These are phyloP conservation scores for Lantana camara DNA, from an alignment of 257 asterid genomes.

Conservation along the genomic window DNA sequence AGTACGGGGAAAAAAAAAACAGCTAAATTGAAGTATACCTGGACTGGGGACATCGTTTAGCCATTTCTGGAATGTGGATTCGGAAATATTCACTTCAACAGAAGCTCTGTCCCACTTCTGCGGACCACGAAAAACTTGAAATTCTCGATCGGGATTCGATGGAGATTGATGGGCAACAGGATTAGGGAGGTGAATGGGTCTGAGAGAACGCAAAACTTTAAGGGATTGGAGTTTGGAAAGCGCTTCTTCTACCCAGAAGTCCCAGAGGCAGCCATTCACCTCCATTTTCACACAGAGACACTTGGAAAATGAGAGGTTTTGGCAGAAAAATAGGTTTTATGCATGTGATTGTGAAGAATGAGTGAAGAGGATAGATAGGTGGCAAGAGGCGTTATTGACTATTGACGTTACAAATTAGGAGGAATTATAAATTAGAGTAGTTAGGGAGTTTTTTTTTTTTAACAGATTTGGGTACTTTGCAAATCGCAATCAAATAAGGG, in stretches of 20 bases:
- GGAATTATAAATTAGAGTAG: background rate
- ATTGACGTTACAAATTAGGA: background rate
- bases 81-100: slow-evolving; percentile 70
- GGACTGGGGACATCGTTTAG: slow-evolving; percentile 75
- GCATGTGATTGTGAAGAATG: background rate
- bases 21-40: slow-evolving; percentile 41
- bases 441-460: too few species aligned
- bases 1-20: background rate
- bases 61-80: slow-evolving; percentile 83
- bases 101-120: slow-evolving; percentile 81
- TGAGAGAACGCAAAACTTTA: slow-evolving; percentile 76
- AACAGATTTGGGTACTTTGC: too few species aligned
- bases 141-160: slow-evolving; percentile 16
- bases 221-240: slow-evolving; percentile 58
- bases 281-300: slow-evolving; percentile 40
- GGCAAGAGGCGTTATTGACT: background rate
- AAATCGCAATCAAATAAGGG: too few species aligned
- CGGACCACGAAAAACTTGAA: slow-evolving; percentile 58
- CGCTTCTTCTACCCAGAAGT: slow-evolving; percentile 70
- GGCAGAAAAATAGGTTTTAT: background rate
- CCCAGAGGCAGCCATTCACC: slow-evolving; percentile 48
- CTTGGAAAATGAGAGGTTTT: background rate
- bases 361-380: too few species aligned
- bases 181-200: slow-evolving; percentile 73
- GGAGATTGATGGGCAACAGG: background rate